Evolutionary conservation across 805 yeast species (phyloP).

Genomic region (Ascoidea rubescens): DNA sequence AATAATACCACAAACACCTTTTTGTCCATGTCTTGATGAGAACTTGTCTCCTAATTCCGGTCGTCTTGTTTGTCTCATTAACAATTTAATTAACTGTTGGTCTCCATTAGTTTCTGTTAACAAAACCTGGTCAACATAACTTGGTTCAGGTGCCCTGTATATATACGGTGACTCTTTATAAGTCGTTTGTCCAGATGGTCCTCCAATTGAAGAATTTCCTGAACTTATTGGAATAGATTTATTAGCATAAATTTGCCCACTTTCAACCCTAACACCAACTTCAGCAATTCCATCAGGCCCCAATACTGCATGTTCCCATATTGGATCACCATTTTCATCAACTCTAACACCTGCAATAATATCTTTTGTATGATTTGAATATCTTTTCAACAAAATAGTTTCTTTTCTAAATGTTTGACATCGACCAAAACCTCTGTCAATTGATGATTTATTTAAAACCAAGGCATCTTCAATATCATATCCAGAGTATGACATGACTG

Average conservation of each 20-base stretch:
- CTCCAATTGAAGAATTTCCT: constrained; percentile 44
- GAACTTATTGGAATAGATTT: constrained; percentile 86
- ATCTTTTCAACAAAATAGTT: constrained; percentile 78
- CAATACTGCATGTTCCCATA: constrained; percentile 72
- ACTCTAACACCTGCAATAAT: constrained; percentile 84
- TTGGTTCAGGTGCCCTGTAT: constrained; percentile 91
- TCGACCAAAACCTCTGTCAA: constrained; percentile 95
- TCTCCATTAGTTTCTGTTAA: constrained; percentile 93
- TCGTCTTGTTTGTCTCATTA: constrained; percentile 88
- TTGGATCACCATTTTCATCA: constrained; percentile 67
- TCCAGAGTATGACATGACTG: constrained; percentile 98
- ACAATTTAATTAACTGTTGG: constrained; percentile 84
- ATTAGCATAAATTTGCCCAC: constrained; percentile 90
- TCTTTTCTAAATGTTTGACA: constrained; percentile 92
- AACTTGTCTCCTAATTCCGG: constrained; percentile 97
- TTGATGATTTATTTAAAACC: constrained; percentile 82
- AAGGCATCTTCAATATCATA: constrained; percentile 99
- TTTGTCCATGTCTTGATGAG: constrained; percentile 95
- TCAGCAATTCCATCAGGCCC: constrained; percentile 97
- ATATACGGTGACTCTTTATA: constrained; percentile 85
- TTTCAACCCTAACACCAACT: constrained; percentile 80
- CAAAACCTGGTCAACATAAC: constrained; percentile 94
- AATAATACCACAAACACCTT: constrained; percentile 98
- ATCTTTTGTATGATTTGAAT: constrained; percentile 89
- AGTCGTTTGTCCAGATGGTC: constrained; percentile 21